Evolutionary conservation across 148 eudicot species (phyloP), one percentile per base, ranked within the genome.

Genomic region (Polygonum maritimum): DNA sequence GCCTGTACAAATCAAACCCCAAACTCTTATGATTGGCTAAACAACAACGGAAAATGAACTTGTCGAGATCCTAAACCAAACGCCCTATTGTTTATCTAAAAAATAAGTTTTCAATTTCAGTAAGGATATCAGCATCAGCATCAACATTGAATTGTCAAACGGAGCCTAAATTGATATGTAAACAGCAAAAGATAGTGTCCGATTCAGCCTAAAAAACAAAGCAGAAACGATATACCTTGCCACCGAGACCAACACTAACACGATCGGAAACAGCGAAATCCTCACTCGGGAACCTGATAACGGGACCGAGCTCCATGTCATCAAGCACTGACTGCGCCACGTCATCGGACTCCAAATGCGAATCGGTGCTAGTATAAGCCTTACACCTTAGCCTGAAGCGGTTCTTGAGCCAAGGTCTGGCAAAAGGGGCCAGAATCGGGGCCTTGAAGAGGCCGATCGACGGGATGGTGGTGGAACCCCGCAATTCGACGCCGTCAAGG

Each of bases 191-290:
- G 52, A 74, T 8, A 67, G 12, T 74, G 47, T 41, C 67, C 48
- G 38, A 22, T 49, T 75, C 47, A 45, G 75, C 62, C 51, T 51
- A 16, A n/a, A 71, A 3, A 71, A 26, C 31, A 14, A 40, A 10
- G 4, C 18, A 71, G 2, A 16, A 80, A 38, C 4, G 80, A 13
- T 90, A 12, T 90, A 96, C 99, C 94, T 92, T 78, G 19, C 96
- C 92, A 76, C 91, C 81, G 45, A 92, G 99, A 72, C 99, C 99
- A 80, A 86, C 81, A 84, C 99, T 91, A 78, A 92, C 93, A 38
- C 85, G 77, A 83, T 92, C 93, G 48, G 85, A 78, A 81, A 92
- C 83, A 74, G 82, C 77, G 33, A 96, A 91, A 83, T 91, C 98
- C 55, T 91, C 88, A 85, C 88, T 89, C 69, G 76, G 77, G 82